Percentiles rank a stretch among this genome's conserved stretches.
These are phyloP conservation scores for Auricularia heimuer DNA, from an alignment of 768 basidiomycete genomes.

Conservation along the genomic window DNA sequence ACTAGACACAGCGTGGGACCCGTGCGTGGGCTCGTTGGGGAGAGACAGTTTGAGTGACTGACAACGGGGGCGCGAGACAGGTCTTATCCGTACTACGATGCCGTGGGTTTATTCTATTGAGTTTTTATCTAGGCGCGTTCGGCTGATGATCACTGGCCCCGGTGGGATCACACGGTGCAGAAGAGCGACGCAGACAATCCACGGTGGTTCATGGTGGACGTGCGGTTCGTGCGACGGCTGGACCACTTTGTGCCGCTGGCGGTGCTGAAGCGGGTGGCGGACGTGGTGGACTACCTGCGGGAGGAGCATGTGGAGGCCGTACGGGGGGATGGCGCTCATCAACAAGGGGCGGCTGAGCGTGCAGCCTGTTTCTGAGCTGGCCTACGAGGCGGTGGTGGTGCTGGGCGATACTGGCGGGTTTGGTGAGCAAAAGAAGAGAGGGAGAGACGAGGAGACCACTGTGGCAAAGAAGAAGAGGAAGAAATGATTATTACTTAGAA, in stretches of 20 bases:
- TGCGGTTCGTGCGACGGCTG: slow-evolving; percentile 55
- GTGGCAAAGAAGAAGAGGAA: no score
- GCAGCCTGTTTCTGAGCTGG: slow-evolving; percentile 58
- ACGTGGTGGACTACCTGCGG: slow-evolving; percentile 57
- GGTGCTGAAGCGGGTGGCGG: slow-evolving; percentile 58
- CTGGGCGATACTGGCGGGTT: slow-evolving; percentile 74
- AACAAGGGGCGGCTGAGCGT: slow-evolving; percentile 79
- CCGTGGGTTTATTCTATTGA: slow-evolving; percentile 32
- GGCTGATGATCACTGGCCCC: neutral
- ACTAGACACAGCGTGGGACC: slow-evolving; percentile 84
- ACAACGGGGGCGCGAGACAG: slow-evolving; percentile 19
- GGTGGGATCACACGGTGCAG: slow-evolving; percentile 25
- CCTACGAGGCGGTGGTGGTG: slow-evolving; percentile 51
- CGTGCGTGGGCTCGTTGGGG: slow-evolving; percentile 28
- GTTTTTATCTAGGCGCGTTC: no score
- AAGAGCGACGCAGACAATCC: slow-evolving; percentile 71
- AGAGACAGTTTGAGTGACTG: neutral
- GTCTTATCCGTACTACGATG: slow-evolving; percentile 71
- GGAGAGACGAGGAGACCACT: neutral
- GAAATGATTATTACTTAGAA: no score
- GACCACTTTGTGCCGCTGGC: slow-evolving; percentile 68
- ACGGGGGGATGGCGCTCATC: slow-evolving; percentile 72
- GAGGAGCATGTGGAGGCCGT: slow-evolving; percentile 50
- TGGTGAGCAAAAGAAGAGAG: slow-evolving; percentile 26
- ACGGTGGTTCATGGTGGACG: slow-evolving; percentile 90